phyloP scores from a whole-genome alignment of 176 grass and related monocot species.

The Aegilops bicornis region DNA sequence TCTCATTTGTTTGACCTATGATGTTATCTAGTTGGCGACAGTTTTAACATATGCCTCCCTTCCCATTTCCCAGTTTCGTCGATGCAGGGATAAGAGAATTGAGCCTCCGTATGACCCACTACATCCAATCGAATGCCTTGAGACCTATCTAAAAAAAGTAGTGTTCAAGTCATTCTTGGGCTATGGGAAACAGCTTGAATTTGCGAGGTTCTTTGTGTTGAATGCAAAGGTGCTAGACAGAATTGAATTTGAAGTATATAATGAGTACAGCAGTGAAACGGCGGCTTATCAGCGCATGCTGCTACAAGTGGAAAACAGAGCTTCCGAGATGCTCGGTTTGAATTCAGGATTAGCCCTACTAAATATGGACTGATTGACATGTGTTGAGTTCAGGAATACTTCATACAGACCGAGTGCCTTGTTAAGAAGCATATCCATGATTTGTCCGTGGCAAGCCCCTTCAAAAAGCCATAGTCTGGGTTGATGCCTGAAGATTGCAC shows the following conservation, averaged over 20 bases:
- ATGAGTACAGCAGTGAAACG: neutral
- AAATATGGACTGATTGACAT: no score
- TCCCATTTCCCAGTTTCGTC: no score
- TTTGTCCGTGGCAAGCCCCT: neutral
- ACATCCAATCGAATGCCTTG: no score
- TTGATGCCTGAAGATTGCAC: neutral
- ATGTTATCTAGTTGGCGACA: no score
- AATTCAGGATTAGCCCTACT: neutral
- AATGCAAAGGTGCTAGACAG: neutral
- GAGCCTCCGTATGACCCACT: no score
- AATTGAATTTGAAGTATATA: neutral
- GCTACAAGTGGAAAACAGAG: neutral
- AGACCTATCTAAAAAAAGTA: neutral
- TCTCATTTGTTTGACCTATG: no score
- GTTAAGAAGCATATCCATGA: neutral
- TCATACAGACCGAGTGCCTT: neutral
- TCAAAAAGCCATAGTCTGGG: neutral
- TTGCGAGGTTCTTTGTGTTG: neutral
- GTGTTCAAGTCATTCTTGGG: neutral
- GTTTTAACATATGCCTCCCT: no score
- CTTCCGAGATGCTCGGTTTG: neutral
- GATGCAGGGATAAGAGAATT: no score
- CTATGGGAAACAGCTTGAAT: neutral
- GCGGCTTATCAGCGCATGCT: neutral
- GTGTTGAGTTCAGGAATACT: no score